Evolutionary conservation across 495 filamentous ascomycete species (phyloP), one percentile per base, ranked within the genome.

Genomic region (Entonaema liquescens): DNA sequence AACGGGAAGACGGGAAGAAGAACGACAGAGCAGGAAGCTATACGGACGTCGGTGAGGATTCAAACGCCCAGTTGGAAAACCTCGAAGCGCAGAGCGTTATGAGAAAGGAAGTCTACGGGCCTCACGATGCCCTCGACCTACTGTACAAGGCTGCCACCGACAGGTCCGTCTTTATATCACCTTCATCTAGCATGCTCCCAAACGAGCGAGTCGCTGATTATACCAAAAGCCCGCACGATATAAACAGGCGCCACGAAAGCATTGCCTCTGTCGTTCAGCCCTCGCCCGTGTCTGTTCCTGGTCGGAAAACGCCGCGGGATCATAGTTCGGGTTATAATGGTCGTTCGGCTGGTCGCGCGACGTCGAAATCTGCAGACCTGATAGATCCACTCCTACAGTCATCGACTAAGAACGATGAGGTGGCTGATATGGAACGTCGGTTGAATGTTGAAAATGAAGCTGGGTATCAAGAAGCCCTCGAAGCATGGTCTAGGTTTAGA

Each of bases 401-500:
- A 1, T 77, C 70, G 9, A 44, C 68, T 53, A 63, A 65, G 53
- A 59, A 44, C 9, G 75, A 78, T 29, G 79, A 78, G 50, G 74
- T 73, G 38, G 79, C 80, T 15, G 76, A 77, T 8, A 76, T 82
- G 62, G 80, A 81, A 31, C 71, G 74, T 29, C 73, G 70, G 26
- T 56, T 79, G n/a, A 72, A 65, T 33, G 75, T 77, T 17, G 75
- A 77, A 53, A 63, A 68, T 36, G 85, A 87, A 33, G 82, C 79
- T 7, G 85, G 85, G n/a, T 86, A 87, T 66, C 77, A 82, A 35
- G 89, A 92, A 66, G 93, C 93, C 5, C 76, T 97, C 59, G 90
- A 89, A 71, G 92, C 92, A 9, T 99, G 95, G 95, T 90, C 91
- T 9, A 87, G 92, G 70, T 90, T 96, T 73, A 89, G 94, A 61